phyloP scores from a whole-genome alignment of 1,139 yeast genomes.

The Taphrina deformans region DNA sequence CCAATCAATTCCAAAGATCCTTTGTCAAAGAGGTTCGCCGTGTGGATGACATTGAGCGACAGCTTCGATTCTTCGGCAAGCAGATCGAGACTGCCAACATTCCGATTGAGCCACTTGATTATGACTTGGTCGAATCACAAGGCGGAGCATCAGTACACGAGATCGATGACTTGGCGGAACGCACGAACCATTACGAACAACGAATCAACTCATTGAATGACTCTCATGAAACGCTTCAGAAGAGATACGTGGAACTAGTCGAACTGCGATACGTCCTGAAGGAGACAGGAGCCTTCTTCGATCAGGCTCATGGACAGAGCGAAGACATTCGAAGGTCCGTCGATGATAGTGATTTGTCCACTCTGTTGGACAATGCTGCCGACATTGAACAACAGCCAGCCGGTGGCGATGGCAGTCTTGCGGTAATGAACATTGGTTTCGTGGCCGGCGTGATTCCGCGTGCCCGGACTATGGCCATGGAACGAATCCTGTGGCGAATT shows the following conservation, averaged over 20 bases:
- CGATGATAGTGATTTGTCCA: constrained; percentile 46
- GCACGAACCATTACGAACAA: constrained; percentile 62
- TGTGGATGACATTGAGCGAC: constrained; percentile 64
- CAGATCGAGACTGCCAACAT: constrained; percentile 44
- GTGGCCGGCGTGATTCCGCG: constrained; percentile 83
- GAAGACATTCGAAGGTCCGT: constrained; percentile 30
- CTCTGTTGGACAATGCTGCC: constrained; percentile 42
- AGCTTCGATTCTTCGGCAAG: constrained; percentile 49
- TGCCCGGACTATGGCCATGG: constrained; percentile 66
- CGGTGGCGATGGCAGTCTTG: constrained; percentile 38
- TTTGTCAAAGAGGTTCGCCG: constrained; percentile 78
- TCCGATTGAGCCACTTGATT: constrained; percentile 41
- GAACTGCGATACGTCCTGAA: constrained; percentile 69
- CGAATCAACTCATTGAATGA: constrained; percentile 59
- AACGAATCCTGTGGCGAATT: constrained; percentile 88
- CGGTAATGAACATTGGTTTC: constrained; percentile 54
- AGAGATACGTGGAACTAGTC: constrained; percentile 57
- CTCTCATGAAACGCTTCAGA: constrained; percentile 56
- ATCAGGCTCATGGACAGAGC: constrained; percentile 40
- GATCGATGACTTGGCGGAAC: constrained; percentile 72
- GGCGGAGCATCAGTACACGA: constrained; percentile 59
- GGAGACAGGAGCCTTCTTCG: constrained; percentile 69
- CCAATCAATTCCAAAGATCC: constrained; percentile 81
- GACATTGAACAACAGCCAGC: constrained; percentile 39
- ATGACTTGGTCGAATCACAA: constrained; percentile 41